A percentile compares a stretch with the other conserved stretches of the same genome.
These are phyloP conservation scores for Lipomyces yamadae DNA, from an alignment of 805 yeast genomes.

Conservation along the genomic window DNA sequence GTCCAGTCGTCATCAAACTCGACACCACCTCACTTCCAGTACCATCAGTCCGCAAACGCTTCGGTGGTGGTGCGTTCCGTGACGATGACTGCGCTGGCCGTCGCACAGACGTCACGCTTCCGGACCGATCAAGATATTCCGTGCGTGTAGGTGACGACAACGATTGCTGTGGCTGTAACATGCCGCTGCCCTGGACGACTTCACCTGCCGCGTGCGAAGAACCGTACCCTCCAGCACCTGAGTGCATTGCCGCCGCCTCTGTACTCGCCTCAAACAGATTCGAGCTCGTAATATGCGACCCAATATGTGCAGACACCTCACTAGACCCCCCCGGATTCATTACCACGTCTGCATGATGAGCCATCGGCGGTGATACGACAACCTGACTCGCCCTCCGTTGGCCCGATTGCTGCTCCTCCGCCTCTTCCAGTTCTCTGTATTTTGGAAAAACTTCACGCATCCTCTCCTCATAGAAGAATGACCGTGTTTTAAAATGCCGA, in stretches of 20 bases:
- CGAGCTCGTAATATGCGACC: neutral
- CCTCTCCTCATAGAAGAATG: constrained; percentile 22
- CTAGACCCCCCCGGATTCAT: neutral
- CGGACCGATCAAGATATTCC: neutral
- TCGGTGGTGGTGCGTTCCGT: constrained; percentile 1
- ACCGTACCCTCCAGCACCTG: neutral
- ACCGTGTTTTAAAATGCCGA: constrained; percentile 12
- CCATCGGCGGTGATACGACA: constrained; percentile 4
- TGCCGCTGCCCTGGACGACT: neutral
- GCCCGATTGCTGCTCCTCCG: neutral
- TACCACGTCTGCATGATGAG: neutral
- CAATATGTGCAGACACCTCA: constrained; percentile 1
- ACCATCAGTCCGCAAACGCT: neutral
- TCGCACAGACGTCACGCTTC: neutral
- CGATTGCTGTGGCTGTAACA: neutral
- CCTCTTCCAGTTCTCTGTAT: neutral
- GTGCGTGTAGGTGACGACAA: constrained; percentile 1
- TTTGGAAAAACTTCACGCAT: constrained; percentile 25
- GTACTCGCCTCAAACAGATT: constrained; percentile 6
- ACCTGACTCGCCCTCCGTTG: neutral
- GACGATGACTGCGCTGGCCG: neutral
- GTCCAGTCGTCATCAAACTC: neutral
- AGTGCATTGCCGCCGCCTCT: constrained; percentile 1
- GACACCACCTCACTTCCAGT: neutral
- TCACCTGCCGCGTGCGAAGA: neutral